A percentile compares a stretch with the other conserved stretches of the same genome.
Evolutionary conservation across 1,139 yeast species (phyloP).

Genomic region (Komagataea norvegica): DNA sequence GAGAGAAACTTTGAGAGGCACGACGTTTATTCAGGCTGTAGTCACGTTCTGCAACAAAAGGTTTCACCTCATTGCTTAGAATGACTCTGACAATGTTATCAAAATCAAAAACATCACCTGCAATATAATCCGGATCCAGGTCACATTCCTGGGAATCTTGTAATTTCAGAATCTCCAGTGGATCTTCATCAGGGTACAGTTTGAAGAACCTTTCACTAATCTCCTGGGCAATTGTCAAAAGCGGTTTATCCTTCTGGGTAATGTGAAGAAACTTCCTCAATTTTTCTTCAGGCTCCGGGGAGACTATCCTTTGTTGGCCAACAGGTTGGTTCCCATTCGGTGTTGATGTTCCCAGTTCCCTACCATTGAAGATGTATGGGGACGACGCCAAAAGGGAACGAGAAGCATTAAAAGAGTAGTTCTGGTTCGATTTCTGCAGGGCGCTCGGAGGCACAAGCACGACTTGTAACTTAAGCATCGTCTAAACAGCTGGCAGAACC

Average conservation of each 20-base stretch:
- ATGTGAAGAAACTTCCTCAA: conserved; percentile 57
- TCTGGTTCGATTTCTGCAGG: conserved; percentile 10
- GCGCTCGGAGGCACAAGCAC: conserved; percentile 36
- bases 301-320: background rate
- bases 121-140: conserved; percentile 68
- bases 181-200: conserved; percentile 58
- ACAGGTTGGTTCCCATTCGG: conserved; percentile 10
- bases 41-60: conserved; percentile 15
- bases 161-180: conserved; percentile 47
- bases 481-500: background rate
- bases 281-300: conserved; percentile 16
- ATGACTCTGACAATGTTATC: conserved; percentile 54
- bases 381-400: conserved; percentile 11
- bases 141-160: conserved; percentile 68
- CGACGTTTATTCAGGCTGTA: conserved; percentile 15
- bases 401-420: conserved; percentile 3
- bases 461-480: conserved; percentile 38
- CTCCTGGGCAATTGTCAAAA: conserved; percentile 47
- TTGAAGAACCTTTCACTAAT: conserved; percentile 47
- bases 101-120: conserved; percentile 55
- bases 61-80: conserved; percentile 37
- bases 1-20: conserved; percentile 19
- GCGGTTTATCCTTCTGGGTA: conserved; percentile 41
- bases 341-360: conserved; percentile 15
- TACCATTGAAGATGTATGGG: conserved; percentile 12